A percentile compares a stretch with the other conserved stretches of the same genome.
phyloP scores from a whole-genome alignment of 2,329 filamentous ascomycete genomes.

The Ophiostoma ips region DNA sequence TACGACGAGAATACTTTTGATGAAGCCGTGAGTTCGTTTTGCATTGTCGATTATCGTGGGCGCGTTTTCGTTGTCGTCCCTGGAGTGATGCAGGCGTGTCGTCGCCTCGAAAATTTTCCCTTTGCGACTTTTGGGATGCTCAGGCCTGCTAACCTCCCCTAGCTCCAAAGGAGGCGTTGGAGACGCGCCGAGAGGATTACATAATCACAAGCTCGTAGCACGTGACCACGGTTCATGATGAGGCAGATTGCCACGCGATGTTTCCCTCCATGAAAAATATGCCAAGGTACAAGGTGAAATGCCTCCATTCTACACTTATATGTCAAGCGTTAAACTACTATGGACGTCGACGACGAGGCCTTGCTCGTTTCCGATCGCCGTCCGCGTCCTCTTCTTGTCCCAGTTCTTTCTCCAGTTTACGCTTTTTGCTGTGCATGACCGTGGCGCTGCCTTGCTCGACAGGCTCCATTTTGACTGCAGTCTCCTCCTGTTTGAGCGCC shows the following conservation, averaged over 20 bases:
- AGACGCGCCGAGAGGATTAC: background rate
- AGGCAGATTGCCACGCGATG: too few relatives aligned
- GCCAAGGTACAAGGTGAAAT: too few relatives aligned
- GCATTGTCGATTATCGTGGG: background rate
- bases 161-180: background rate
- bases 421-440: too few relatives aligned
- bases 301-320: too few relatives aligned
- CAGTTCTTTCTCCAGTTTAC: too few relatives aligned
- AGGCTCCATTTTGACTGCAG: constrained; percentile 18
- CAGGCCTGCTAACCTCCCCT: background rate
- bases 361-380: too few relatives aligned
- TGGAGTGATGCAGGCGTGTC: background rate
- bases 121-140: constrained; percentile 1
- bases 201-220: background rate
- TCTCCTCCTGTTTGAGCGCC: constrained; percentile 14
- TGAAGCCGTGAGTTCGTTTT: background rate
- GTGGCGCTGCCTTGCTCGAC: constrained; percentile 5
- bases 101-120: constrained; percentile 8
- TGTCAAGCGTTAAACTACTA: background rate
- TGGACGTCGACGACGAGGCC: too few relatives aligned
- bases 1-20: background rate
- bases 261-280: too few relatives aligned
- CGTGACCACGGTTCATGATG: too few relatives aligned
- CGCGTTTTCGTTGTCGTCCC: background rate
- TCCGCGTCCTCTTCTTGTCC: background rate